Percentiles rank a stretch among this genome's conserved stretches.
These are phyloP conservation scores for Cylindrodendrum hubeiense DNA, from an alignment of 2,329 filamentous ascomycete genomes.

Conservation along the genomic window DNA sequence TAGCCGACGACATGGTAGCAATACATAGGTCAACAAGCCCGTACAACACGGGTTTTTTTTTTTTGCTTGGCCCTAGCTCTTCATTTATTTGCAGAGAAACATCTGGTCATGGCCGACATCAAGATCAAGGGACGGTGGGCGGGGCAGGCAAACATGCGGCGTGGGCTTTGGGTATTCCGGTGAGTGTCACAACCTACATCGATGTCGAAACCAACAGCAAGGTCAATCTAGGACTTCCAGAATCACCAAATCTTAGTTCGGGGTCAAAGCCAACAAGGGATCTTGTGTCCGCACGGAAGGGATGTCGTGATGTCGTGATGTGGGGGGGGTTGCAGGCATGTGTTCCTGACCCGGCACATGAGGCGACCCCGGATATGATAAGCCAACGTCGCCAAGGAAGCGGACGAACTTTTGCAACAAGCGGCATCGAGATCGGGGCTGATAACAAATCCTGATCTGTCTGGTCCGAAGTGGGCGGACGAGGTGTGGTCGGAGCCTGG, in stretches of 20 bases:
- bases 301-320: slow-evolving; percentile 16
- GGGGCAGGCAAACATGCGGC: slow-evolving; percentile 39
- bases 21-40: neutral
- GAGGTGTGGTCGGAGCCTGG: neutral
- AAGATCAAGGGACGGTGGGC: slow-evolving; percentile 23
- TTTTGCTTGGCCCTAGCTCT: neutral
- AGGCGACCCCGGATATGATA: slow-evolving; percentile 3
- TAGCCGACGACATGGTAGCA: neutral
- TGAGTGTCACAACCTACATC: neutral
- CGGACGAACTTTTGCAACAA: slow-evolving; percentile 11
- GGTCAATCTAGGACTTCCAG: neutral
- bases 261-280: slow-evolving; percentile 21
- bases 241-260: slow-evolving; percentile 18
- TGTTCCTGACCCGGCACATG: slow-evolving; percentile 18
- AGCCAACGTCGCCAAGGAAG: slow-evolving; percentile 1
- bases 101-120: neutral
- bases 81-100: neutral
- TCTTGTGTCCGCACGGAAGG: slow-evolving; percentile 7
- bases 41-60: neutral
- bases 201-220: slow-evolving; percentile 23
- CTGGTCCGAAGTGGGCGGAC: neutral
- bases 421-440: neutral
- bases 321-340: slow-evolving; percentile 9
- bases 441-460: neutral
- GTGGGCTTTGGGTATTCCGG: slow-evolving; percentile 12